A percentile compares a stretch with the other conserved stretches of the same genome.
These are phyloP conservation scores for Hyparrhenia diplandra DNA, from an alignment of 176 grass and related monocot species.

Conservation along the genomic window DNA sequence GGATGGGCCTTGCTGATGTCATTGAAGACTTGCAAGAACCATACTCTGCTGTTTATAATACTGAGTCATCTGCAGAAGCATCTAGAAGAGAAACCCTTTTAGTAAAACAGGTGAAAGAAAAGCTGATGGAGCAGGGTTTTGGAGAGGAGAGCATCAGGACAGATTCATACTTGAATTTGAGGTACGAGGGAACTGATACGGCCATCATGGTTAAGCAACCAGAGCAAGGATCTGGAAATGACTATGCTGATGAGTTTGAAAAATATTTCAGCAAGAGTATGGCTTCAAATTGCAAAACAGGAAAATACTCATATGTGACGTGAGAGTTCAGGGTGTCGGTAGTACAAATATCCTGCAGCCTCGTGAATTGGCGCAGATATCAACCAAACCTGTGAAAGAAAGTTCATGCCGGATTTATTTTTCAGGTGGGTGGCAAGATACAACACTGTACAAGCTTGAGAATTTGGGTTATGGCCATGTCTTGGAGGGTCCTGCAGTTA, in stretches of 20 bases:
- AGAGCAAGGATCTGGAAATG: constrained; percentile 46
- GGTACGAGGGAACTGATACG: constrained; percentile 96
- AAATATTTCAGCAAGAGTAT: constrained; percentile 87
- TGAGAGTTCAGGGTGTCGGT: constrained; percentile 81
- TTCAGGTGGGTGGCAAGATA: constrained; percentile 66
- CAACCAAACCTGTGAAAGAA: constrained; percentile 47
- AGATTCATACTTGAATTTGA: constrained; percentile 83
- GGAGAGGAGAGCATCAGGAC: constrained; percentile 68
- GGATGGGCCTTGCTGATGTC: constrained; percentile 98
- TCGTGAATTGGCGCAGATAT: constrained; percentile 43
- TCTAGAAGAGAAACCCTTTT: constrained; percentile 62
- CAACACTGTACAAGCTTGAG: constrained; percentile 74
- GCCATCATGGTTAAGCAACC: constrained; percentile 87
- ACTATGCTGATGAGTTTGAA: constrained; percentile 78
- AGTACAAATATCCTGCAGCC: constrained; percentile 82
- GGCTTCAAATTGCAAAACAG: constrained; percentile 85
- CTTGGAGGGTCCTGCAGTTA: constrained; percentile 71
- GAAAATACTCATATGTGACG: constrained; percentile 93
- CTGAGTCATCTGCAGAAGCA: constrained; percentile 64
- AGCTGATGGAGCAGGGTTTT: constrained; percentile 75
- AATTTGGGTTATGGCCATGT: constrained; percentile 76
- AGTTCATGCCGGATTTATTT: constrained; percentile 77
- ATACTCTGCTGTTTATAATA: constrained; percentile 75
- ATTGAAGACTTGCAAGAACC: constrained; percentile 91
- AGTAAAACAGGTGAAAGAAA: constrained; percentile 69